A percentile compares a stretch with the other conserved stretches of the same genome.
phyloP scores from a whole-genome alignment of 352 stramenopile genomes.

The Aphanomyces invadans region DNA sequence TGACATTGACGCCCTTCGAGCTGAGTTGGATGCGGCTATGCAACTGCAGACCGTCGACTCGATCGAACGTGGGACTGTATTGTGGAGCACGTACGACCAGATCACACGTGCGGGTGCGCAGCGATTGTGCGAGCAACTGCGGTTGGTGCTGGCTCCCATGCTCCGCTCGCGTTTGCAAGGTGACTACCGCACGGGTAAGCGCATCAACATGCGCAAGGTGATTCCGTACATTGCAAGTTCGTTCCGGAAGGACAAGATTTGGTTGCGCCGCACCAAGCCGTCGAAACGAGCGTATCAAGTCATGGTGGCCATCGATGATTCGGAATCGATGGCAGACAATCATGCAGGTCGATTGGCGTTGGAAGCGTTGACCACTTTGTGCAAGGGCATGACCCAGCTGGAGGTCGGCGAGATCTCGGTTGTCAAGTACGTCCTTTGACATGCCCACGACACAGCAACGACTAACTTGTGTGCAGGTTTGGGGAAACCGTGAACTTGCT shows the following conservation, averaged over 20 bases:
- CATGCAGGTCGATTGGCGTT: slow-evolving; percentile 93
- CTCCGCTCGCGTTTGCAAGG: slow-evolving; percentile 95
- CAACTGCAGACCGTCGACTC: slow-evolving; percentile 42
- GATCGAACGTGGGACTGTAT: slow-evolving; percentile 46
- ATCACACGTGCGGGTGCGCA: slow-evolving; percentile 89
- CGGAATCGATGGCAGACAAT: slow-evolving; percentile 98
- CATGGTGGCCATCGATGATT: slow-evolving; percentile 99
- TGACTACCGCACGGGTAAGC: slow-evolving; percentile 98
- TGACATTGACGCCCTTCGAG: slow-evolving; percentile 64
- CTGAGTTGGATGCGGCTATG: slow-evolving; percentile 74
- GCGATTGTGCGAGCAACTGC: slow-evolving; percentile 97
- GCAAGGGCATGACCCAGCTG: slow-evolving; percentile 95
- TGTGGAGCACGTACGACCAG: slow-evolving; percentile 91
- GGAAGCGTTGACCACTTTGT: slow-evolving; percentile 93
- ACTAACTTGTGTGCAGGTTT: slow-evolving; percentile 80
- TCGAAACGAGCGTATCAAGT: slow-evolving; percentile 98
- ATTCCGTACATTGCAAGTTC: slow-evolving; percentile 99
- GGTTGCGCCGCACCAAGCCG: slow-evolving; percentile 97
- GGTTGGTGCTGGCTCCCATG: slow-evolving; percentile 97
- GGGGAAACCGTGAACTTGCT: slow-evolving; percentile 95
- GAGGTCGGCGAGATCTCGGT: slow-evolving; percentile 93
- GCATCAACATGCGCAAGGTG: slow-evolving; percentile 99
- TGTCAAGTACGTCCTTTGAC: slow-evolving; percentile 41
- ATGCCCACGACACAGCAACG: slow-evolving; percentile 11
- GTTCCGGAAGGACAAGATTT: slow-evolving; percentile 99